Evolutionary conservation across 176 grass and related monocot genomes (phyloP).

Genomic region (Saccharum spontaneum): DNA sequence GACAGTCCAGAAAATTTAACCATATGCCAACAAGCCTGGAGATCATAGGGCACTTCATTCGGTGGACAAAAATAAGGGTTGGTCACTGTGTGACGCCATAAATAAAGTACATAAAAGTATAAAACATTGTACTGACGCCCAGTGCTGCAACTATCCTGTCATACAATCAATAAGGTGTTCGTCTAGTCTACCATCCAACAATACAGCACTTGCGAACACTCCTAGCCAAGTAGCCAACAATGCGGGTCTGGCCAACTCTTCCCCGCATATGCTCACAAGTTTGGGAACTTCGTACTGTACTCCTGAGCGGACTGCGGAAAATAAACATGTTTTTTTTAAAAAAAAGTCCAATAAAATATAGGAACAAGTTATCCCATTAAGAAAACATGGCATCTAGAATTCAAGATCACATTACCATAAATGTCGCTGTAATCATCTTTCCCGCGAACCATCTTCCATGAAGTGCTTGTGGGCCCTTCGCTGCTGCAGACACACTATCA

Average conservation of each 20-base stretch:
- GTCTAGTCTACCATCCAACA: conserved; percentile 7
- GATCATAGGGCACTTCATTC: background rate
- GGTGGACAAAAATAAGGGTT: background rate
- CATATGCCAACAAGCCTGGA: no score
- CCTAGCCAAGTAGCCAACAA: background rate
- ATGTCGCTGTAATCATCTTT: conserved; percentile 96
- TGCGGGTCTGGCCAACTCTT: background rate
- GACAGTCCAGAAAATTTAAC: no score
- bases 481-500: conserved; percentile 54
- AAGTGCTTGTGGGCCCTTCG: conserved; percentile 70
- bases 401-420: conserved; percentile 54
- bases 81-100: background rate
- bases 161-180: background rate
- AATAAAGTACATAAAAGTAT: background rate
- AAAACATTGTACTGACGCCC: background rate
- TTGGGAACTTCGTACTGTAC: conserved; percentile 77
- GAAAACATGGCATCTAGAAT: background rate
- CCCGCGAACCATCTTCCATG: conserved; percentile 97
- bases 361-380: background rate
- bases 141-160: background rate
- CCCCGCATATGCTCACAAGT: background rate
- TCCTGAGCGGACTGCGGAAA: conserved; percentile 57
- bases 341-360: background rate
- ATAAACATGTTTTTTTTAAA: background rate
- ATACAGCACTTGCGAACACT: background rate